These are phyloP conservation scores for Gigaspora rosea DNA, from an alignment of 192 early-diverging fungal species.

Conservation along the genomic window DNA sequence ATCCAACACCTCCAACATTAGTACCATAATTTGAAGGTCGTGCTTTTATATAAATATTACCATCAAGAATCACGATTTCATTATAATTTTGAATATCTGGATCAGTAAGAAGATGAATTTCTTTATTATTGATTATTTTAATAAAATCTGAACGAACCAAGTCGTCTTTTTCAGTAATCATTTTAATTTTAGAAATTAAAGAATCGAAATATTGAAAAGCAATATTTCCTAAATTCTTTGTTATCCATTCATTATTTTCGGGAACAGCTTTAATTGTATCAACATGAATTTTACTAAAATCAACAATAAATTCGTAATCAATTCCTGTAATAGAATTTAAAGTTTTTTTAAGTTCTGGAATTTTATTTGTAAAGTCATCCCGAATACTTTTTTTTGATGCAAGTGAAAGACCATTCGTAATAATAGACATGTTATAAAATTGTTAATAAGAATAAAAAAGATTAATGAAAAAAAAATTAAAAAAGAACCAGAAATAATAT, in stretches of 20 bases:
- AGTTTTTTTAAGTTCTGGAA: slow-evolving; percentile 12
- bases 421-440: not conserved
- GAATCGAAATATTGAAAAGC: slow-evolving; percentile 27
- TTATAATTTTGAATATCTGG: slow-evolving; percentile 1
- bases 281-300: slow-evolving; percentile 1
- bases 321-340: slow-evolving; percentile 6
- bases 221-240: slow-evolving; percentile 1
- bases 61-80: slow-evolving; percentile 3
- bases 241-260: not conserved
- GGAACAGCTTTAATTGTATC: slow-evolving; percentile 6
- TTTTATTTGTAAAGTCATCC: slow-evolving; percentile 23
- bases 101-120: slow-evolving; percentile 19
- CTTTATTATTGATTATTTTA: slow-evolving; percentile 8
- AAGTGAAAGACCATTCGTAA: slow-evolving; percentile 15
- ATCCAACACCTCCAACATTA: not conserved
- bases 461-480: no score
- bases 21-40: not conserved
- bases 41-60: slow-evolving; percentile 11
- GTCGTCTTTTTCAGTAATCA: slow-evolving; percentile 8
- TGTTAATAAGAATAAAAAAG: no score
- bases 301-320: slow-evolving; percentile 25
- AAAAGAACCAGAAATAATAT: no score
- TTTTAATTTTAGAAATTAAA: not conserved
- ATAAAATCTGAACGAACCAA: slow-evolving; percentile 12
- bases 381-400: slow-evolving; percentile 21